Percentiles rank a stretch among this genome's conserved stretches.
Evolutionary conservation across 208 protist species (phyloP).

Genomic region (Leishmania guyanensis): DNA sequence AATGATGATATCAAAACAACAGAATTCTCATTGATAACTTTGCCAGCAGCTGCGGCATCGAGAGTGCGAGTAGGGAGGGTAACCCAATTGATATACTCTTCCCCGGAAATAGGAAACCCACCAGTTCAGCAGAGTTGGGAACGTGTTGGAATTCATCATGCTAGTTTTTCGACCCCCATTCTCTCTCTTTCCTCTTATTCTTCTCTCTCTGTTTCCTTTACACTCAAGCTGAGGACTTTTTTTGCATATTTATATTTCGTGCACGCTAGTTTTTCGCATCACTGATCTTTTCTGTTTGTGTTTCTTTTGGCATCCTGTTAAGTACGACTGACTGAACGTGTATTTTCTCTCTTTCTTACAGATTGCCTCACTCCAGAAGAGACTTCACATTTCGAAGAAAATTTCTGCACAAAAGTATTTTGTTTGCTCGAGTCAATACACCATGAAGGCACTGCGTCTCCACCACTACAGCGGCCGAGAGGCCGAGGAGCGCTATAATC

Average conservation of each 20-base stretch:
- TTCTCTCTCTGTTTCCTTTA: neutral
- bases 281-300: neutral
- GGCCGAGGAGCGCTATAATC: conserved; percentile 43
- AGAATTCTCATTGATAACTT: neutral
- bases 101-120: neutral
- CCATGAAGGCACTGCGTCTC: conserved; percentile 45
- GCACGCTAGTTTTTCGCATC: too few species aligned
- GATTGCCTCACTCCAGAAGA: too few species aligned
- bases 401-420: neutral
- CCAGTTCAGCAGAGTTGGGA: neutral
- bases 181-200: conserved; percentile 7
- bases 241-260: neutral
- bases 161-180: neutral
- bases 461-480: conserved; percentile 55
- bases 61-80: neutral
- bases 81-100: neutral
- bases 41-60: neutral
- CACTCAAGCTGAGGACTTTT: neutral
- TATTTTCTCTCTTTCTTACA: neutral
- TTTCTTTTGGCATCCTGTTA: neutral
- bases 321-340: neutral
- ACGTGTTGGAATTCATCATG: neutral
- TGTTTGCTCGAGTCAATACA: conserved; percentile 6
- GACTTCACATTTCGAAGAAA: neutral
- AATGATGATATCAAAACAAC: neutral